Evolutionary conservation across 805 yeast species (phyloP), one percentile per base, ranked within the genome.

Genomic region (Komagataella ulmi): DNA sequence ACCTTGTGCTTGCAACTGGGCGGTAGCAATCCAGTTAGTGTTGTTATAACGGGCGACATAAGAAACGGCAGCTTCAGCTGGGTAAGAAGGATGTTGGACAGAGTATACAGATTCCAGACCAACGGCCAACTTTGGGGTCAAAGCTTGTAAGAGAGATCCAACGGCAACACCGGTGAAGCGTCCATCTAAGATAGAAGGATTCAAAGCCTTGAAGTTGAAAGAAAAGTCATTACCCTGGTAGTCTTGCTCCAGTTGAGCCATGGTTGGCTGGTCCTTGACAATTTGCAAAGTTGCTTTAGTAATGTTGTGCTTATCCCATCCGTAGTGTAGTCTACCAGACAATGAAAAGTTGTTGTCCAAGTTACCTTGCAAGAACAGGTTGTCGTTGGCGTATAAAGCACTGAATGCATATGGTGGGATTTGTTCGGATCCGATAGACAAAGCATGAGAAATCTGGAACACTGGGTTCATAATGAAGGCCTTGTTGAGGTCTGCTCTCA

Each of bases 181-280:
- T 56, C 86, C 87, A 53, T 81, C 80, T 51, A 85, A 67, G 59
- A 85, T 66, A 47, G 87, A 81, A 55, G 99, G 98, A 74, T 93
- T 93, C 66, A 90, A 77, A 52, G 95, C 76, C 74, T 93, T 95
- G 65, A 93, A 74, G 75, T 90, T 90, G 65, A 90, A 68, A 50
- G 96, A 83, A 66, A 81, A 89, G 67, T 93, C 99, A 52, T 77
- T 69, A 55, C 91, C 97, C 70, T 85, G 91, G 73, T 80, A 84
- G 69, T 93, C 99, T 68, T 93, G 97, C 76, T 93, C 99, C 60
- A 91, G 75, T 73, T 93, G 98, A 56, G 86, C 77, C 95, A 91
- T 88, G 53, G 93, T 75, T 57, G 93, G 97, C 73, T 90, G 97
- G 57, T 84, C 87, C 56, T 82, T 74, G 59, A 95, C 87, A 59